phyloP scores from a whole-genome alignment of 2,329 filamentous ascomycete genomes.

The Orbilia quercus region DNA sequence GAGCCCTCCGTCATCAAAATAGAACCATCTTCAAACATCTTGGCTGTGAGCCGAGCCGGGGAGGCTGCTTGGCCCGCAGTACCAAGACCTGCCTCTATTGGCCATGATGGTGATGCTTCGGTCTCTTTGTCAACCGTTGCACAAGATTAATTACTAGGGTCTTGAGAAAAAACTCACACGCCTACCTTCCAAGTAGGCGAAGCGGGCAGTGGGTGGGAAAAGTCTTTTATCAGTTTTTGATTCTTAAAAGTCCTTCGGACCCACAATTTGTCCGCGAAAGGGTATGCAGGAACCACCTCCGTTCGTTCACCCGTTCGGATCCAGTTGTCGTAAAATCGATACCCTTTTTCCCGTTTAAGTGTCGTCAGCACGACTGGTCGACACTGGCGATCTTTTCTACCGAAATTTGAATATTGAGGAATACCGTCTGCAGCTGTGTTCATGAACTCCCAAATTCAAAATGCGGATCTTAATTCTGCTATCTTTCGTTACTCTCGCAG shows the following conservation, averaged over 20 bases:
- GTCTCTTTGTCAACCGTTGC: slow-evolving; percentile 17
- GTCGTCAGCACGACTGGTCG: too few species aligned
- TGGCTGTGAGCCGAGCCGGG: slow-evolving; percentile 1
- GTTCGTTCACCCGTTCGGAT: too few species aligned
- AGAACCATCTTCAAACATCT: neutral
- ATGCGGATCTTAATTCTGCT: slow-evolving; percentile 4
- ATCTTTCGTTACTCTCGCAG: neutral
- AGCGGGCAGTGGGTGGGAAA: too few species aligned
- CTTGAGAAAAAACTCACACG: neutral
- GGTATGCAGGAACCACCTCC: neutral
- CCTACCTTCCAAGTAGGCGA: too few species aligned
- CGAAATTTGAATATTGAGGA: too few species aligned
- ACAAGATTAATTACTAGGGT: slow-evolving; percentile 12
- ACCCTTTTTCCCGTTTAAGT: too few species aligned
- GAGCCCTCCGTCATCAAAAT: too few species aligned
- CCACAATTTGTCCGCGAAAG: neutral
- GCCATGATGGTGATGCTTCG: slow-evolving; percentile 3
- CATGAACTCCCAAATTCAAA: too few species aligned
- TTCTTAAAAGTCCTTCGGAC: neutral
- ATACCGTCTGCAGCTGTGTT: too few species aligned
- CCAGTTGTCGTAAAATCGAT: too few species aligned
- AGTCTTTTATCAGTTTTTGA: neutral
- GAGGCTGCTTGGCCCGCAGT: slow-evolving; percentile 21
- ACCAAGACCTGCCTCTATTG: slow-evolving; percentile 18
- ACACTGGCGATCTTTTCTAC: too few species aligned